Base-by-base conservation (phyloP, 352 stramenopile genomes). In the Globisporangium radiosum region DNA sequence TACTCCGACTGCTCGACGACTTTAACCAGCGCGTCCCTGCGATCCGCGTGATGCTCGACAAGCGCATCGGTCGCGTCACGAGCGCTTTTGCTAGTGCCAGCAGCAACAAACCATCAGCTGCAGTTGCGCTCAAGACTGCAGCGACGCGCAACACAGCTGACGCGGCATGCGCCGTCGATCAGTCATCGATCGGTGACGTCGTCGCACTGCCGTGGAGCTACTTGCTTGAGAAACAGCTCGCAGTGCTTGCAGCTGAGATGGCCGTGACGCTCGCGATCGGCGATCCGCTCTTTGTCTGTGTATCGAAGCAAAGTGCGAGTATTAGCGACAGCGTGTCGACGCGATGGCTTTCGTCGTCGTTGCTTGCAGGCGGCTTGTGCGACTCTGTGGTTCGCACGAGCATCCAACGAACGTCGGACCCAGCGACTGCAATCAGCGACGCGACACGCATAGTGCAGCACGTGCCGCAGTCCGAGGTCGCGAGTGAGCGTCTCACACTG, bases 171-270 rank as follows among this genome's bases (percentile, higher is more conserved):
- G 25, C 2, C 2, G 2, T 3, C 25, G 25, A 33, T 2, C 25
- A 33, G 25, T 33, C 25, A 33, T 49, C 56, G n/a, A 63, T 75
- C 6, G 65, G 64, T 1, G 64, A 75, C 40, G 67, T 71, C 2
- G 64, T 79, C 38, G 52, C 53, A 1, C 54, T 90, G 0, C 79
- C 75, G 0, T 91, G 81, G 81, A 70, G 70, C 43, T 75, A 73
- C 36, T 60, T 76, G 50, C 59, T 92, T 0, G 73, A 92, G 55
- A 91, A 90, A 58, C 74, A 87, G 13, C 13, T 92, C 8, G 82
- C 70, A 9, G 63, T 79, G 11, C 60, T 92, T 1, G 54, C 68
- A 25, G 63, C 74, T 7, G 72, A 87, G 47, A 81, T 92, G 70
- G 66, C 66, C 0, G 51, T 86, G 17, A 91, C 81, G 9, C 57